Base-by-base conservation (phyloP, 179 eudicot species). In the Nepenthes alata region DNA sequence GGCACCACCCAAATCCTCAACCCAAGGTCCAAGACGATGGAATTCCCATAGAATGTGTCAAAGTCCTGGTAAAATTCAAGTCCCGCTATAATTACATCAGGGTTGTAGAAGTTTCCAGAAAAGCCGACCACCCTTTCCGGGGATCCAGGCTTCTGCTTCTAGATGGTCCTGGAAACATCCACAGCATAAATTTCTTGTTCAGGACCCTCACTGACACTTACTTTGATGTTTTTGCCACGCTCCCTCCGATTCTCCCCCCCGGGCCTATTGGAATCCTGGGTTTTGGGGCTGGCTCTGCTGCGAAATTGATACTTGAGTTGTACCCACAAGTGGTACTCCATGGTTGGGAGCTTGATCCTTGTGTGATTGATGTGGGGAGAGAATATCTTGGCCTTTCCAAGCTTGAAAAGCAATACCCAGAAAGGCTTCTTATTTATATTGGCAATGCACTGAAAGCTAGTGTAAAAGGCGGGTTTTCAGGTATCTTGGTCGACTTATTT, bases 291-390 rank as follows among this genome's bases (percentile, higher is more conserved):
- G 97, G 96, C 2, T 80, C 96, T 0, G 81, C 84, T 34, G 91
- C 97, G 3, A 71, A 71, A 34, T 10, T 85, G 48, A 61, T 91
- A 10, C 68, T 91, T 6, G 78, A 79, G 6, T 51, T 76, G 6
- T 85, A 82, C 69, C 85, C 90, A 3, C 50, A 74, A 5, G 75
- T 72, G 35, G 79, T 67, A 2, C 37, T 88, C 63, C 97, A 88
- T 65, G 94, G 97, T 11, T 91, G 86, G 88, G 97, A 91, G 79
- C 72, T 91, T 49, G 97, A 88, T 62, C 78, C 85, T 13, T 71
- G 80, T 34, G 97, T 91, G 2, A 64, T 91, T 35, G 72, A 75
- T 10, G 91, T 88, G 9, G 97, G 75, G 2, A 78, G 95, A 37
- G 82, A 88, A 77, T 86, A 51, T 58, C 87, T 89, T 65, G 80